These are phyloP conservation scores for Fusarium algeriense DNA, from an alignment of 2,329 filamentous ascomycete species.

Conservation along the genomic window DNA sequence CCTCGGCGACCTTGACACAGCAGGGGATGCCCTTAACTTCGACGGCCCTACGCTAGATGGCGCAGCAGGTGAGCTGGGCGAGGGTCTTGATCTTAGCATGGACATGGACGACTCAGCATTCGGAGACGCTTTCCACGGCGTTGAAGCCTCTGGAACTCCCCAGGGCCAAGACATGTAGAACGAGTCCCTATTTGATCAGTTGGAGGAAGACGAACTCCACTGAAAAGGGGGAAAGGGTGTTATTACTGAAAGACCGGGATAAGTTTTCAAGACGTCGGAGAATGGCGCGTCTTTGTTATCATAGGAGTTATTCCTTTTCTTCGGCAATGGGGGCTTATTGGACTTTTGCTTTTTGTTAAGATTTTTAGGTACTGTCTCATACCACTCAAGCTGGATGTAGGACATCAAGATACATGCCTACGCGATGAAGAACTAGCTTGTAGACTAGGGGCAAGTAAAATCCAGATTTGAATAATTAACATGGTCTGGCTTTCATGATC, in stretches of 20 bases:
- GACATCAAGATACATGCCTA: conserved; percentile 8
- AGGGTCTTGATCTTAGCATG: conserved; percentile 70
- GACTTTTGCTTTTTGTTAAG: conserved; percentile 29
- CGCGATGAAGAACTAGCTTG: conserved; percentile 8
- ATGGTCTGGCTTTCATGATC: neutral
- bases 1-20: conserved; percentile 75
- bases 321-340: conserved; percentile 17
- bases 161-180: conserved; percentile 52
- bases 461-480: conserved; percentile 9
- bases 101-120: conserved; percentile 85
- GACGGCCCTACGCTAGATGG: conserved; percentile 66
- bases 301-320: conserved; percentile 23
- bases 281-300: conserved; percentile 43
- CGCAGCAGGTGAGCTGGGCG: conserved; percentile 61
- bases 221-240: conserved; percentile 8
- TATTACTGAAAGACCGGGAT: conserved; percentile 14
- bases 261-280: conserved; percentile 42
- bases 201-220: neutral
- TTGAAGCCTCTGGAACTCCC: conserved; percentile 58
- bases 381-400: conserved; percentile 2
- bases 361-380: conserved; percentile 23
- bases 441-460: conserved; percentile 21
- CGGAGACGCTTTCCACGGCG: conserved; percentile 82
- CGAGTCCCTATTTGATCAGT: neutral
- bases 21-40: conserved; percentile 78